Percentiles rank a stretch among this genome's conserved stretches.
phyloP scores from a whole-genome alignment of 2,329 filamentous ascomycete species.

The Cladobotryum mycophilum region DNA sequence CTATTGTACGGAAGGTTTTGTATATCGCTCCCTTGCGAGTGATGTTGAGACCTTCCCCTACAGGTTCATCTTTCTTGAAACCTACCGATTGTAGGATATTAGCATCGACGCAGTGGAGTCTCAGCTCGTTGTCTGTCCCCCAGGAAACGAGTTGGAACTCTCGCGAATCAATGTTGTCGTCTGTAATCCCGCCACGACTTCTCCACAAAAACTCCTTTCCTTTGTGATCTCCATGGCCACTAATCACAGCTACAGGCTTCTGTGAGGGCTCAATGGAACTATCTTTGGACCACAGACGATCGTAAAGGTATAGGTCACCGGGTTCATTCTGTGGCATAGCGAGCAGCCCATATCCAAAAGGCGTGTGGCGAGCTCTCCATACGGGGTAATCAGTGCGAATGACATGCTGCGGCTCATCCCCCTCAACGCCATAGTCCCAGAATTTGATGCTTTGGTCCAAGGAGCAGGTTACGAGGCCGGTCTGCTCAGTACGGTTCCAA shows the following conservation, averaged over 20 bases:
- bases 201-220: slow-evolving; percentile 93
- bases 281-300: slow-evolving; percentile 47
- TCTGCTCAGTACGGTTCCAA: slow-evolving; percentile 75
- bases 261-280: slow-evolving; percentile 38
- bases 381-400: slow-evolving; percentile 81
- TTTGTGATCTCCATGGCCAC: slow-evolving; percentile 57
- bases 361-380: slow-evolving; percentile 85
- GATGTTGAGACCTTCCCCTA: slow-evolving; percentile 59
- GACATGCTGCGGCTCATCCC: slow-evolving; percentile 63
- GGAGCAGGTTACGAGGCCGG: slow-evolving; percentile 77
- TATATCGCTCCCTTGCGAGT: slow-evolving; percentile 82
- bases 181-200: slow-evolving; percentile 60
- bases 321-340: slow-evolving; percentile 91
- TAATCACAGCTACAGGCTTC: slow-evolving; percentile 51
- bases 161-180: slow-evolving; percentile 68
- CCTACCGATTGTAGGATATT: slow-evolving; percentile 62
- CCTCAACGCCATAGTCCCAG: slow-evolving; percentile 68
- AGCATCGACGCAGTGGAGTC: slow-evolving; percentile 66
- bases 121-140: slow-evolving; percentile 79
- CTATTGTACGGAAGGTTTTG: slow-evolving; percentile 74
- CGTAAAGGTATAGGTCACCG: slow-evolving; percentile 78
- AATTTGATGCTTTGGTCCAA: slow-evolving; percentile 89
- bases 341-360: slow-evolving; percentile 77
- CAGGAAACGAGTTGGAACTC: slow-evolving; percentile 93
- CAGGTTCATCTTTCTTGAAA: slow-evolving; percentile 61